Percentiles rank a stretch among this genome's conserved stretches.
Conservation (phyloP, 345 rosid species). For the Brassica rapa region DNA sequence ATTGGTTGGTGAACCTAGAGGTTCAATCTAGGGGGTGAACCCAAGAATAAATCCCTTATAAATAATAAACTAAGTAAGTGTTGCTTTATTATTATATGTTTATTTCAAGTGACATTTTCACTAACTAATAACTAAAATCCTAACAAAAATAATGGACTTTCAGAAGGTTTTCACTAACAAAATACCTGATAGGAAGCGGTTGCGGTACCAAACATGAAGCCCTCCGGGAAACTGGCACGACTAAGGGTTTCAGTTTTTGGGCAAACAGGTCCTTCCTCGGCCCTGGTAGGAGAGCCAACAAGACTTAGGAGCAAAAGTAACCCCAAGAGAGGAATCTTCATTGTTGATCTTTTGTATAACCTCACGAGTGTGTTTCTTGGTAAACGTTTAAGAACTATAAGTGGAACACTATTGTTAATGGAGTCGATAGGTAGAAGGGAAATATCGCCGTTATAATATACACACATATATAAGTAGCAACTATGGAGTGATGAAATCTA, state of each 20-base stretch:
- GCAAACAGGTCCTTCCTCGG: slow-evolving; percentile 36
- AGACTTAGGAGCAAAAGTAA: slow-evolving; percentile 24
- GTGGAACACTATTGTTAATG: background rate
- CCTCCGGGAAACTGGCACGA: slow-evolving; percentile 44
- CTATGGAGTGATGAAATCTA: background rate
- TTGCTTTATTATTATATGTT: too few relatives aligned
- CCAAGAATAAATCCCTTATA: too few relatives aligned
- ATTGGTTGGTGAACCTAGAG: too few relatives aligned
- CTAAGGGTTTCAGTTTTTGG: slow-evolving; percentile 34
- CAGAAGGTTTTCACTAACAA: background rate
- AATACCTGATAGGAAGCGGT: slow-evolving; percentile 44
- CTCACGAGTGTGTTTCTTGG: slow-evolving; percentile 12
- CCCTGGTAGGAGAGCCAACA: slow-evolving; percentile 15
- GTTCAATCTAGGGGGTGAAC: too few relatives aligned
- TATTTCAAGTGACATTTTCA: background rate
- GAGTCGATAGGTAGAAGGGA: background rate
- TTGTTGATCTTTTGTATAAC: background rate
- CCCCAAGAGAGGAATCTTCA: slow-evolving; percentile 28
- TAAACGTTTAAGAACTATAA: background rate
- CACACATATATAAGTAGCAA: background rate
- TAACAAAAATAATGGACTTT: background rate
- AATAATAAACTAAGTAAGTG: too few relatives aligned
- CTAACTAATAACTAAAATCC: background rate
- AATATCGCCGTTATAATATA: background rate
- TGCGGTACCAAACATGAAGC: slow-evolving; percentile 44